Evolutionary conservation across 768 basidiomycete species (phyloP), one percentile per base, ranked within the genome.

Genomic region (Mycena haematopus): DNA sequence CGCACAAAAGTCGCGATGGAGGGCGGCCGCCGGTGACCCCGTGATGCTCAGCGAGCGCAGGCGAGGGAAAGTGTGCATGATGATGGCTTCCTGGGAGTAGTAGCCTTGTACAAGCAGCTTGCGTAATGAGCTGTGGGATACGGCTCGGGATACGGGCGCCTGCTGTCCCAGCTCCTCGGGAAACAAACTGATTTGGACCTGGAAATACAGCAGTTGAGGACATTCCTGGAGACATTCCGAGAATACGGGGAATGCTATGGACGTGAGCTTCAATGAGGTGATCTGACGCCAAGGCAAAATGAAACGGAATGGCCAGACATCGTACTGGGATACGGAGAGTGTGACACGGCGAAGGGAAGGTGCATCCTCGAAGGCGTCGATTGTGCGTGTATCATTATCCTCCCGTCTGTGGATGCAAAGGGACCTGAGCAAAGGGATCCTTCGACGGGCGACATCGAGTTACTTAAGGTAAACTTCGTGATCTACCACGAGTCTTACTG

Each of bases 231-330:
- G 46, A 22, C 60, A 59, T 42, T 59, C 47, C 17, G 60, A 55
- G 61, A 66, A 66, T 11, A 52, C 54, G 15, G 52, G 45, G n/a
- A 63, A 9, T 7, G 57, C 42, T 22, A 66, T 60, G 31, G 49
- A 29, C 2, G 8, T 21, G 46, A 66, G 61, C 6, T 44, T 59
- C 25, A 66, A 44, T 17, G 52, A 66, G 25, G 60, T 63, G 52
- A 66, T 19, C 33, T 66, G 61, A 3, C 6, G 22, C 60, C 57
- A 66, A n/a, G 65, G 65, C 10, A 66, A 47, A 15, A 54, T 47
- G n/a, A 59, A 36, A 15, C 56, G 49, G 31, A 52, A 58, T 1
- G 61, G 60, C 57, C 65, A 62, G 22, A 62, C 6, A 21, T 7
- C 27, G 6, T 17, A 0, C 13, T 6, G 36, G 4, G 36, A 38